Evolutionary conservation across 257 asterid genomes (phyloP), one percentile per base, ranked within the genome.

Genomic region (Rubia yunnanensis): DNA sequence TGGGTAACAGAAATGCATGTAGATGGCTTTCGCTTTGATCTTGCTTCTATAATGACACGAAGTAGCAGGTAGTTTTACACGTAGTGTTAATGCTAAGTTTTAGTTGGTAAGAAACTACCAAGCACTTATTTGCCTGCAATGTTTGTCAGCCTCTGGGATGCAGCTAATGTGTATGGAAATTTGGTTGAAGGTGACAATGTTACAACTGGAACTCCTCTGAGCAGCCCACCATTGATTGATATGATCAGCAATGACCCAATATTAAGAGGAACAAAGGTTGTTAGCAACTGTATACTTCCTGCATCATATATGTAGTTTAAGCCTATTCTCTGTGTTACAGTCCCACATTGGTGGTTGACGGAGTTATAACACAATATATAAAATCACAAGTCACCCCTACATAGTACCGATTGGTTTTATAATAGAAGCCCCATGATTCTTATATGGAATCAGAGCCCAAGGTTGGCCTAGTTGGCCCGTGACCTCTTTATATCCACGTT

Each of bases 1-100:
- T 94, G 99, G 99, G 99, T 81, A 68, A 83, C 84, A 18, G 97
- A 94, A 64, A 90, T 90, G 96, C 99, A 94, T 60, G 81, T 94
- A 6, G 99, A 94, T 75, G 99, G 99, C 71, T 94, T 94, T 80
- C 95, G 97, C 63, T 90, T 94, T 73, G 99, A 94, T 83, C 99
- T 94, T 73, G 97, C 97, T 74, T 90, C 99, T 65, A 94, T 94
- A 79, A 41, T 90, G 79, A 86, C 99, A 52, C 84, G 99, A 82
- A 88, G 99, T 80, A 83, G 95, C 99, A 87, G 97, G 97, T 90
- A 69, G 61, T 72, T 64, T 75, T 71, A 61, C 59, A 5, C 7
- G 34, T 71, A 52, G 66, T 67, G 49, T 26, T 72, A 50, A 15
- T 50, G 62, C 56, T 26, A 55, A 46, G 23, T 48, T 57, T 44